Evolutionary conservation across 495 filamentous ascomycete genomes (phyloP).

Genomic region (Penicillium alfredii): DNA sequence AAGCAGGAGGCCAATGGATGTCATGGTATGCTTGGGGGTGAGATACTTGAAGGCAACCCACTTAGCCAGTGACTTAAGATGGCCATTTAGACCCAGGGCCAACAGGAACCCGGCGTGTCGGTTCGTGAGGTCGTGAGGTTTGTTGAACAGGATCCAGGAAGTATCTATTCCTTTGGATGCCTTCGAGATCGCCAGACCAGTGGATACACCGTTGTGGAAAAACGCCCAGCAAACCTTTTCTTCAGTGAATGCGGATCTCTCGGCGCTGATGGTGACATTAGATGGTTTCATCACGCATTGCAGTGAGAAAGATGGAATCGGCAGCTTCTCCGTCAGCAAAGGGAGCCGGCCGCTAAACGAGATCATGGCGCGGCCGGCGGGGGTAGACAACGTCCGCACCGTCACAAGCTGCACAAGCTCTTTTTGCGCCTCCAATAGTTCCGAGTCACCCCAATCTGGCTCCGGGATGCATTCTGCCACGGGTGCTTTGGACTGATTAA

Average conservation of each 20-base stretch:
- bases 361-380: conserved; percentile 75
- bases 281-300: conserved; percentile 85
- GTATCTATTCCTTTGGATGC: conserved; percentile 92
- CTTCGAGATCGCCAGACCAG: conserved; percentile 82
- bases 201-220: conserved; percentile 91
- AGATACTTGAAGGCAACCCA: conserved; percentile 99
- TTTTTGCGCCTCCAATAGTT: conserved; percentile 91
- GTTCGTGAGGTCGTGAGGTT: conserved; percentile 84
- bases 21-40: conserved; percentile 98
- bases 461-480: conserved; percentile 70
- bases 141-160: conserved; percentile 98
- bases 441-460: conserved; percentile 73
- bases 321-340: conserved; percentile 82
- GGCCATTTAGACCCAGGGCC: conserved; percentile 90
- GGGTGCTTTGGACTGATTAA: conserved; percentile 71
- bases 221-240: conserved; percentile 98
- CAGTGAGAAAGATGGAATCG: conserved; percentile 79
- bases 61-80: conserved; percentile 86
- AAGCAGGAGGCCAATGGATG: conserved; percentile 88
- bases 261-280: conserved; percentile 81
- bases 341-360: conserved; percentile 79
- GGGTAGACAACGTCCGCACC: conserved; percentile 78
- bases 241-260: conserved; percentile 76
- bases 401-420: conserved; percentile 78
- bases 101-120: conserved; percentile 91